A percentile compares a stretch with the other conserved stretches of the same genome.
Evolutionary conservation across 108 stramenopile genomes (phyloP).

Genomic region (Nitzschia sp.): DNA sequence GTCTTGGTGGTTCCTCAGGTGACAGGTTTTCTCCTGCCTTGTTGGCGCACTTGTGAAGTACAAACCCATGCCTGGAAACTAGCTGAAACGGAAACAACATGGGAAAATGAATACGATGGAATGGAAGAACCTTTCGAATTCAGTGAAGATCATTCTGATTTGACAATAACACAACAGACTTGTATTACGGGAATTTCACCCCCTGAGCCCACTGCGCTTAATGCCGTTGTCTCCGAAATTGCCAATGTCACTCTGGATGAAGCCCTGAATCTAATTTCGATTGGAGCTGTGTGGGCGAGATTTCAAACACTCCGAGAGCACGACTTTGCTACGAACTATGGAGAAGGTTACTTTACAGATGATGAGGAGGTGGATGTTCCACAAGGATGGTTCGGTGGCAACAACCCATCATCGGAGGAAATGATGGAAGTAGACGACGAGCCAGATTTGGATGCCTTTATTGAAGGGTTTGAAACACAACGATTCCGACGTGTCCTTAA

Average conservation of each 20-base stretch:
- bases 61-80: background rate
- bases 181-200: conserved; percentile 78
- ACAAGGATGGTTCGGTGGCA: conserved; percentile 57
- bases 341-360: conserved; percentile 28
- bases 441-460: conserved; percentile 60
- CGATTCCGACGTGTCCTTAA: conserved; percentile 74
- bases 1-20: no score
- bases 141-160: no score
- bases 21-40: background rate
- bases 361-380: conserved; percentile 51
- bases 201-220: conserved; percentile 54
- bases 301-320: conserved; percentile 76
- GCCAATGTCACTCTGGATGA: conserved; percentile 55
- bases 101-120: no score
- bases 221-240: conserved; percentile 69
- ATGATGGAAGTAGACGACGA: conserved; percentile 30
- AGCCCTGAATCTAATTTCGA: conserved; percentile 69
- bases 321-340: conserved; percentile 70
- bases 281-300: conserved; percentile 86
- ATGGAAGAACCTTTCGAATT: no score
- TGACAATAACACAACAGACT: conserved; percentile 25
- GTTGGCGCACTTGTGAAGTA: background rate
- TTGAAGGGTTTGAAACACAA: conserved; percentile 61
- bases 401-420: background rate
- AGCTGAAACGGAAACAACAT: background rate